phyloP scores from a whole-genome alignment of 1,284 basidiomycete genomes.

The Cutaneotrichosporon sp. region DNA sequence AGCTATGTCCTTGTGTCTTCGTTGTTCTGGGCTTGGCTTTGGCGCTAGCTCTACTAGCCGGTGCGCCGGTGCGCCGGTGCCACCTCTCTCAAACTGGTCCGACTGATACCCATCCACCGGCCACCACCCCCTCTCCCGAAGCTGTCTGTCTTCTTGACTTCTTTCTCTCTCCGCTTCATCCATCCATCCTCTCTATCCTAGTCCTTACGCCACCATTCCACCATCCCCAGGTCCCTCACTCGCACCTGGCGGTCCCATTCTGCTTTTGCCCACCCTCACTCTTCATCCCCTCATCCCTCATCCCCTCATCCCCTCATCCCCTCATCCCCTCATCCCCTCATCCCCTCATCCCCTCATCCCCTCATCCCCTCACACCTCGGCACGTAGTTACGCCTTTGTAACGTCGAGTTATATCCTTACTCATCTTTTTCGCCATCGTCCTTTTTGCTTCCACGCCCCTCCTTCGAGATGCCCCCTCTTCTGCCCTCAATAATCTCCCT shows the following conservation, averaged over 20 bases:
- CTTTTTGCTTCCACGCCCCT: no score
- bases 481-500: neutral
- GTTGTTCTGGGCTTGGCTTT: no score
- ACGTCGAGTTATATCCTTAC: no score
- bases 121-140: neutral
- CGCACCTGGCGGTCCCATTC: no score
- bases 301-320: neutral
- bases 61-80: no score
- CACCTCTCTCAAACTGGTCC: no score
- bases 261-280: neutral
- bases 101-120: no score
- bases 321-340: neutral
- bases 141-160: neutral
- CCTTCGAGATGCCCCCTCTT: neutral
- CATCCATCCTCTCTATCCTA: neutral
- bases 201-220: neutral
- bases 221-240: no score
- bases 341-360: neutral
- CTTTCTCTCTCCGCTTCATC: neutral
- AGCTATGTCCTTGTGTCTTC: no score
- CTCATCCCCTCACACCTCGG: neutral
- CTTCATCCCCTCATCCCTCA: neutral
- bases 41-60: no score
- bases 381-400: no score
- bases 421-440: no score